A percentile compares a stretch with the other conserved stretches of the same genome.
Evolutionary conservation across 2,329 filamentous ascomycete genomes (phyloP).

Genomic region (Thielaviopsis populi): DNA sequence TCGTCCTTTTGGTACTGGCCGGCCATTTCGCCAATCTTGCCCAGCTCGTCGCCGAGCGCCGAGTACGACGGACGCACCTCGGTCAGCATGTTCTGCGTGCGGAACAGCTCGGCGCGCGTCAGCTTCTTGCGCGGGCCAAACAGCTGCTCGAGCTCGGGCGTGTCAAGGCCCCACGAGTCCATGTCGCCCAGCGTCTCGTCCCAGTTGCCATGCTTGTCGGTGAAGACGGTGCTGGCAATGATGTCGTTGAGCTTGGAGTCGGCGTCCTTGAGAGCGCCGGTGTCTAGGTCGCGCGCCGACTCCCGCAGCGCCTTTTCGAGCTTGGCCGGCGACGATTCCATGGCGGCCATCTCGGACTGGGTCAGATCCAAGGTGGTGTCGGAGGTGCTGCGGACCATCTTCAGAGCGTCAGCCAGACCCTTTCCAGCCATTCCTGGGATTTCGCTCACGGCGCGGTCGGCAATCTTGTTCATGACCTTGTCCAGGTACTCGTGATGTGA

Average conservation of each 20-base stretch:
- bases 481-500: constrained; percentile 40
- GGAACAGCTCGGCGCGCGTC: constrained; percentile 14
- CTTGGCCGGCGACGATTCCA: constrained; percentile 34
- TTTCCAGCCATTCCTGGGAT: constrained; percentile 30
- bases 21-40: constrained; percentile 38
- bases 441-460: constrained; percentile 39
- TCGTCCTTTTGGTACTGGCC: constrained; percentile 34
- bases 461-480: constrained; percentile 22
- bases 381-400: constrained; percentile 29
- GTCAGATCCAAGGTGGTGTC: constrained; percentile 34
- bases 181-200: constrained; percentile 24
- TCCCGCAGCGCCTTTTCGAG: constrained; percentile 9
- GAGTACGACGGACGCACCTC: constrained; percentile 18
- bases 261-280: constrained; percentile 14
- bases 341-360: constrained; percentile 33
- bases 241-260: constrained; percentile 15
- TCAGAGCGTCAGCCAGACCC: constrained; percentile 30
- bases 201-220: constrained; percentile 22
- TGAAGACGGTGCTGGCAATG: constrained; percentile 14
- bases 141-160: constrained; percentile 17
- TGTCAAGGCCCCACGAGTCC: constrained; percentile 21
- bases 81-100: constrained; percentile 16
- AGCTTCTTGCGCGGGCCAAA: constrained; percentile 16
- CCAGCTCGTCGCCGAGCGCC: constrained; percentile 28
- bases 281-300: constrained; percentile 8